Evolutionary conservation across 352 stramenopile genomes (phyloP).

Genomic region (Pythium angustatum): DNA sequence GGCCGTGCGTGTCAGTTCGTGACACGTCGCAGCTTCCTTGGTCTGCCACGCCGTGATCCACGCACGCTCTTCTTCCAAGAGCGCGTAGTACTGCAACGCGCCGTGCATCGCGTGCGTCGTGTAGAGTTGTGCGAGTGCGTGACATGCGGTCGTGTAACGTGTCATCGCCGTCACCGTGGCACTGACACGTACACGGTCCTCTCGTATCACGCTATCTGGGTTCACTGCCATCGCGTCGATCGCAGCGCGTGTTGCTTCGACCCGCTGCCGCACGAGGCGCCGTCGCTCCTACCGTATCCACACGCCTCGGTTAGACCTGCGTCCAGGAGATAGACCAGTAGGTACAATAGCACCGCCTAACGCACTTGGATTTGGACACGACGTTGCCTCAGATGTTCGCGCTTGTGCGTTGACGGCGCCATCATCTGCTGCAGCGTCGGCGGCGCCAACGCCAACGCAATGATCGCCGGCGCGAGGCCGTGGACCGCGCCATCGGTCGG

Average conservation of each 20-base stretch:
- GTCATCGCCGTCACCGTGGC: not conserved
- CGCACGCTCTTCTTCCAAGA: conserved; percentile 49
- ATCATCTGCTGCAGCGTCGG: conserved; percentile 37
- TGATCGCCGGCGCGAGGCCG: conserved; percentile 2
- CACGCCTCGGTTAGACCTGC: too few species aligned
- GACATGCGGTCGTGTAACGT: conserved; percentile 31
- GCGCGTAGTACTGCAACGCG: conserved; percentile 46
- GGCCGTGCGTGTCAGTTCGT: conserved; percentile 34
- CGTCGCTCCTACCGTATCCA: not conserved
- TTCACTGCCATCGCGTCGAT: not conserved
- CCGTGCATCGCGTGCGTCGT: conserved; percentile 33
- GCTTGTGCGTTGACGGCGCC: conserved; percentile 31
- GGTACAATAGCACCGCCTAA: too few species aligned
- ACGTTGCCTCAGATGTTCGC: conserved; percentile 24
- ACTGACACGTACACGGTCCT: not conserved
- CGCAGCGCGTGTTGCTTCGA: not conserved
- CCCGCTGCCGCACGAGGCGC: conserved; percentile 11
- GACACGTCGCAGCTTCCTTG: conserved; percentile 31
- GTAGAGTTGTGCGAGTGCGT: conserved; percentile 34
- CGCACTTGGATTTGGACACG: conserved; percentile 30
- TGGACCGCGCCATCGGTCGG: conserved; percentile 19
- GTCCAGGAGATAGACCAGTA: too few species aligned
- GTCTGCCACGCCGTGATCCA: conserved; percentile 40
- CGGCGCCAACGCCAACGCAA: conserved; percentile 25
- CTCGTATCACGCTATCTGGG: not conserved